These are phyloP conservation scores for Lipomyces oligophaga DNA, from an alignment of 805 yeast species.

Conservation along the genomic window DNA sequence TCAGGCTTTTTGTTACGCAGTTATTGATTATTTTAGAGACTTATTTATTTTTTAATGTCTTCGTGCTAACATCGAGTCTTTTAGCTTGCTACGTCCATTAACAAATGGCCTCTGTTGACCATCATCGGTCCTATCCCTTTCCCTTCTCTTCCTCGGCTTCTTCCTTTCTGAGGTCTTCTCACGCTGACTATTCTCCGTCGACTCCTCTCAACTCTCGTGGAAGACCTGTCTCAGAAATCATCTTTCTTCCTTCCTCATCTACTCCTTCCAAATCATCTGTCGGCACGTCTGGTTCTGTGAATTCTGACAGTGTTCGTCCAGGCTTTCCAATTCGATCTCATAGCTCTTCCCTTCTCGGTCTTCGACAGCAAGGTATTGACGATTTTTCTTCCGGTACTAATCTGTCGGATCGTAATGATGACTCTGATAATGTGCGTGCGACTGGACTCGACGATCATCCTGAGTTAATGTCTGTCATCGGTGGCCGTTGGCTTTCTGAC, in stretches of 20 bases:
- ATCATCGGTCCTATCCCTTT: neutral
- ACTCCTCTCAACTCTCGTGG: neutral
- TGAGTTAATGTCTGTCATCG: conserved; percentile 19
- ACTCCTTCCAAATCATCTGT: too few relatives aligned
- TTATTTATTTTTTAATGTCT: too few relatives aligned
- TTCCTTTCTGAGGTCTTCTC: neutral
- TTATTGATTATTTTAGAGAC: neutral
- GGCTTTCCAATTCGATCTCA: neutral
- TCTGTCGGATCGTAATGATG: neutral
- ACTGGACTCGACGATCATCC: conserved; percentile 4
- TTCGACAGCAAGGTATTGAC: conserved; percentile 9
- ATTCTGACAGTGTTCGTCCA: neutral
- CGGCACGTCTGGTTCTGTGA: too few relatives aligned
- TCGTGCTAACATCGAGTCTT: neutral
- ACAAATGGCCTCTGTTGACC: neutral
- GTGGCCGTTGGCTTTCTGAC: conserved; percentile 38
- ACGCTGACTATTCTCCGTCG: neutral
- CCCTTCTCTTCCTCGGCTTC: neutral
- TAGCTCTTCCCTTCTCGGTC: conserved; percentile 25
- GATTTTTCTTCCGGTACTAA: conserved; percentile 3
- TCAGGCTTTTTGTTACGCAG: too few relatives aligned
- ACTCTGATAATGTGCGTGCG: neutral
- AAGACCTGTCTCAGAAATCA: neutral
- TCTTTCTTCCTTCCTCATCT: too few relatives aligned
- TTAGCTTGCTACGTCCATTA: neutral